Evolutionary conservation across 2,329 filamentous ascomycete genomes (phyloP).

Genomic region (Trichoderma sp.): DNA sequence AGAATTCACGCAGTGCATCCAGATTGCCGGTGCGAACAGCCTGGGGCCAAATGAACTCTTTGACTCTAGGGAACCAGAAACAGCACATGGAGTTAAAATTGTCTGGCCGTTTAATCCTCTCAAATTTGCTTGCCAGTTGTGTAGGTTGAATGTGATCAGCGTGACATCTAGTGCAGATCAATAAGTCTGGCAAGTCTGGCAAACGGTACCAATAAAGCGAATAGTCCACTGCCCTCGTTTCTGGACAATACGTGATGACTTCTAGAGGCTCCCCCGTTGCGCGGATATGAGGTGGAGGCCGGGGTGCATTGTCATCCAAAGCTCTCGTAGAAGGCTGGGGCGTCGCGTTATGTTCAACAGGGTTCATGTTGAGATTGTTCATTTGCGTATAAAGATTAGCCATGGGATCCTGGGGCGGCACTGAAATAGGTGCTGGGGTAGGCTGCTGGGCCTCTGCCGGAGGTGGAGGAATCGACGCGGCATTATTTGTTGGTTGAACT

Average conservation of each 20-base stretch:
- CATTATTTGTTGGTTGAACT: not conserved
- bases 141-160: slow-evolving; percentile 37
- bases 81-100: slow-evolving; percentile 33
- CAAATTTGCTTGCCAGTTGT: slow-evolving; percentile 32
- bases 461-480: not conserved
- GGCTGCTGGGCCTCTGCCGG: not conserved
- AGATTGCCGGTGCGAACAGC: slow-evolving; percentile 31
- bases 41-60: slow-evolving; percentile 35
- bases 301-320: not conserved
- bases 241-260: slow-evolving; percentile 31
- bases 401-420: not conserved
- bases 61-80: slow-evolving; percentile 35
- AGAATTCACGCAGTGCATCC: slow-evolving; percentile 29
- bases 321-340: not conserved
- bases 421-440: not conserved
- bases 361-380: not conserved
- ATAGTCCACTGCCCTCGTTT: slow-evolving; percentile 30
- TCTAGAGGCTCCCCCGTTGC: slow-evolving; percentile 28
- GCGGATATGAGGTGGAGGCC: not conserved
- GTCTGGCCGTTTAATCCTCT: slow-evolving; percentile 26
- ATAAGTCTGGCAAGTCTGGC: slow-evolving; percentile 30
- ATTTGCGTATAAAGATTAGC: slow-evolving; percentile 4
- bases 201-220: slow-evolving; percentile 34
- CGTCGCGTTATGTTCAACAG: not conserved
- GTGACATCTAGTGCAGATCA: slow-evolving; percentile 44